Evolutionary conservation across 1,284 basidiomycete species (phyloP).

Genomic region (Tilletia indica): DNA sequence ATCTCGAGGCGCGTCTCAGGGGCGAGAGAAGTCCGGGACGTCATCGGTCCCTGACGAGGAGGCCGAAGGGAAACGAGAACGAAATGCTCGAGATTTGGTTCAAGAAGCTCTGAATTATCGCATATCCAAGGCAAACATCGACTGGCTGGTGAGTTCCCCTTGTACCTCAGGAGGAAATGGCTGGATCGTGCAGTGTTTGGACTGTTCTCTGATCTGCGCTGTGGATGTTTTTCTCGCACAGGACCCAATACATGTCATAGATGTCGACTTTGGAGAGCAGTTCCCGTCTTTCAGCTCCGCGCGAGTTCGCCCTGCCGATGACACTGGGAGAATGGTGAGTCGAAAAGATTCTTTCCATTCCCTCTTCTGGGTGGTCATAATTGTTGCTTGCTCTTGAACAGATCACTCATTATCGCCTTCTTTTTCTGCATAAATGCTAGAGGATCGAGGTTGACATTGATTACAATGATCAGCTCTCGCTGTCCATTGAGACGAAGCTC

Average conservation of each 20-base stretch:
- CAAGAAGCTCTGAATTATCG: slow-evolving; percentile 48
- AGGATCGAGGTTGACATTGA: slow-evolving; percentile 64
- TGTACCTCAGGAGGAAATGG: not conserved
- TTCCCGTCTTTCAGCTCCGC: slow-evolving; percentile 62
- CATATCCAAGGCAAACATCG: slow-evolving; percentile 18
- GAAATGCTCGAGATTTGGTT: slow-evolving; percentile 40
- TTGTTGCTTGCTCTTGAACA: not conserved
- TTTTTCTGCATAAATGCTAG: slow-evolving; percentile 32
- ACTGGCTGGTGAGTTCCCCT: slow-evolving; percentile 19
- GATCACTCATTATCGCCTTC: not conserved
- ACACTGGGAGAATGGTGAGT: slow-evolving; percentile 60
- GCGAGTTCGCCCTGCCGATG: slow-evolving; percentile 62
- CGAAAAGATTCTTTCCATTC: not conserved
- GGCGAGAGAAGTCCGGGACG: not conserved
- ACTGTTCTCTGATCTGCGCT: not conserved
- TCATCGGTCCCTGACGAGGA: not conserved
- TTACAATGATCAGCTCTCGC: slow-evolving; percentile 61
- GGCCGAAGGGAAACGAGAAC: slow-evolving; percentile 22
- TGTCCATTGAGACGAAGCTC: slow-evolving; percentile 63
- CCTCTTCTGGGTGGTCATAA: not conserved
- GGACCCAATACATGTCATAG: slow-evolving; percentile 62
- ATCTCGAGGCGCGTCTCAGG: not conserved
- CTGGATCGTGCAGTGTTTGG: not conserved
- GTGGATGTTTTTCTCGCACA: slow-evolving; percentile 33
- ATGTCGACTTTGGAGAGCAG: slow-evolving; percentile 60